A percentile compares a stretch with the other conserved stretches of the same genome.
phyloP scores from a whole-genome alignment of 2,329 filamentous ascomycete species.

The Chaetomium sp. region DNA sequence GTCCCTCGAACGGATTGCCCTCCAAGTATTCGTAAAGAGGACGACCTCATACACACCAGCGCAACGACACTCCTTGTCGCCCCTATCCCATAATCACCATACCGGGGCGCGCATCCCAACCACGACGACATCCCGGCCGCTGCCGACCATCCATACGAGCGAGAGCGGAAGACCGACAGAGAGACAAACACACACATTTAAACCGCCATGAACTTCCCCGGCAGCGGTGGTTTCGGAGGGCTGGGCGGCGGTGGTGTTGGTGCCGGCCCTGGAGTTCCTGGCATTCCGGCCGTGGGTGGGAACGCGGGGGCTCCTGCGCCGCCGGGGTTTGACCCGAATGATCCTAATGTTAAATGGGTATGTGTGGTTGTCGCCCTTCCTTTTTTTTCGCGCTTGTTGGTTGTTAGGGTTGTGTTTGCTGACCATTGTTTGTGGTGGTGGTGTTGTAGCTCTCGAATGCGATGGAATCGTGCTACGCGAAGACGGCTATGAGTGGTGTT shows the following conservation, averaged over 20 bases:
- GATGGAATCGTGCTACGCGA: slow-evolving; percentile 92
- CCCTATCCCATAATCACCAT: neutral
- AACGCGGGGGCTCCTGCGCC: slow-evolving; percentile 33
- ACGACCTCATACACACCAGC: neutral
- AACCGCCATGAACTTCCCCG: slow-evolving; percentile 34
- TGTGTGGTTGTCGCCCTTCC: slow-evolving; percentile 1
- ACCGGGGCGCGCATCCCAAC: neutral
- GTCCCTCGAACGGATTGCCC: neutral
- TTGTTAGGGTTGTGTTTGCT: slow-evolving; percentile 14
- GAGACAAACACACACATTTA: neutral
- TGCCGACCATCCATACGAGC: neutral
- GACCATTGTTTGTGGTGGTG: slow-evolving; percentile 15
- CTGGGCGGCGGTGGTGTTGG: slow-evolving; percentile 12
- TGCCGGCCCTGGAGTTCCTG: slow-evolving; percentile 2
- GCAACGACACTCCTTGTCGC: neutral
- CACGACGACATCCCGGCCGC: neutral
- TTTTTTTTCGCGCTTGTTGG: slow-evolving; percentile 6
- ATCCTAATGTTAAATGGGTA: slow-evolving; percentile 54
- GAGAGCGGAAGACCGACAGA: neutral
- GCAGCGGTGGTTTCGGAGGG: slow-evolving; percentile 21
- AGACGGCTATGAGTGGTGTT: slow-evolving; percentile 84
- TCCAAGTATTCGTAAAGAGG: neutral
- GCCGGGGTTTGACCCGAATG: slow-evolving; percentile 45
- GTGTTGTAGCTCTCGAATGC: slow-evolving; percentile 60
- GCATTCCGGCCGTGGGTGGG: slow-evolving; percentile 33